Evolutionary conservation across 2,329 filamentous ascomycete genomes (phyloP).

Genomic region (Epichloe gansuensis): DNA sequence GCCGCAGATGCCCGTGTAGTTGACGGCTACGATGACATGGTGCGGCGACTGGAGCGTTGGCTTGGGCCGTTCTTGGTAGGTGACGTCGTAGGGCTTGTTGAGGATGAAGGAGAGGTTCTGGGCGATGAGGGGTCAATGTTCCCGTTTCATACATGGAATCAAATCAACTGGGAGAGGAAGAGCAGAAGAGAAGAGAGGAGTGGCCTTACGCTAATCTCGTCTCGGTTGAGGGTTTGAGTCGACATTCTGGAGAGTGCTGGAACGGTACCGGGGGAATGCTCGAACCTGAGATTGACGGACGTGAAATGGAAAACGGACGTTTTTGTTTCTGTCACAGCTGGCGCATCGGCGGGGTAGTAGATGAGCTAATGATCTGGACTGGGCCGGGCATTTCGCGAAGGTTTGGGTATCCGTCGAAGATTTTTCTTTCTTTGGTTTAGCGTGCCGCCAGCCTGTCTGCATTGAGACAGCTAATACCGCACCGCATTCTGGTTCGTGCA

Average conservation of each 20-base stretch:
- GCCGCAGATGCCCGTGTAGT: slow-evolving; percentile 82
- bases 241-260: slow-evolving; percentile 11
- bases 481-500: too few species aligned
- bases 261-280: background rate
- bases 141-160: background rate
- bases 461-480: too few species aligned
- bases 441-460: too few species aligned
- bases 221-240: slow-evolving; percentile 13
- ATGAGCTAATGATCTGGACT: too few species aligned
- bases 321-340: too few species aligned
- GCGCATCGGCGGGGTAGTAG: too few species aligned
- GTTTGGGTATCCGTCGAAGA: too few species aligned
- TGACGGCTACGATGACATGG: slow-evolving; percentile 69
- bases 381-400: too few species aligned
- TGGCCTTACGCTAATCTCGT: slow-evolving; percentile 16
- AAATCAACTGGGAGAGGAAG: background rate
- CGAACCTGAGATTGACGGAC: too few species aligned
- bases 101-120: slow-evolving; percentile 80
- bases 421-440: too few species aligned
- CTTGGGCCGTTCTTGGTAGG: slow-evolving; percentile 62
- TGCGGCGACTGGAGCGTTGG: slow-evolving; percentile 53
- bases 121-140: background rate
- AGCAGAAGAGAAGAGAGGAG: background rate
- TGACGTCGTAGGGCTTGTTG: slow-evolving; percentile 58
- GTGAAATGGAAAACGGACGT: too few species aligned